Conservation (phyloP, 1,284 basidiomycete species). For the Hymenochaete sp. region DNA sequence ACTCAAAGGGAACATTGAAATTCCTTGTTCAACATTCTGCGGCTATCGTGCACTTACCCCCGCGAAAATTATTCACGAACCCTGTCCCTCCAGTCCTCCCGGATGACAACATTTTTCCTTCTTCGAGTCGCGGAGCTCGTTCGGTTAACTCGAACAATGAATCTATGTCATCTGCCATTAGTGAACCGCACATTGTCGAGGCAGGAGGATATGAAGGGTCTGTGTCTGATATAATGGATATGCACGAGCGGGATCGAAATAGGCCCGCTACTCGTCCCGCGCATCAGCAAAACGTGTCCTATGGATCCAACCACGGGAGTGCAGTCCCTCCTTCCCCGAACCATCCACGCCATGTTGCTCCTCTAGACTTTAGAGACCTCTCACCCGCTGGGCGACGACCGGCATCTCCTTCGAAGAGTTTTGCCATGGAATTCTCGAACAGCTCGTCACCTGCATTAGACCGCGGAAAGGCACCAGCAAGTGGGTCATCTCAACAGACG, state of each 20-base stretch:
- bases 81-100: constrained; percentile 40
- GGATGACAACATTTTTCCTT: constrained; percentile 13
- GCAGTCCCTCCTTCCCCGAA: constrained; percentile 27
- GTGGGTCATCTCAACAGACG: constrained; percentile 6
- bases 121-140: constrained; percentile 42
- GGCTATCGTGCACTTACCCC: constrained; percentile 45
- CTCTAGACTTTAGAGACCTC: constrained; percentile 6
- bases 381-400: constrained; percentile 13
- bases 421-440: constrained; percentile 2
- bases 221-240: constrained; percentile 53
- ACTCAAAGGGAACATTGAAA: constrained; percentile 70
- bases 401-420: constrained; percentile 14
- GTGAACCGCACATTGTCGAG: constrained; percentile 41
- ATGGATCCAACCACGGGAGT: background rate
- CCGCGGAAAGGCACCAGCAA: constrained; percentile 1
- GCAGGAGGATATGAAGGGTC: constrained; percentile 60
- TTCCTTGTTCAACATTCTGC: constrained; percentile 66
- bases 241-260: constrained; percentile 41
- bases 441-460: background rate
- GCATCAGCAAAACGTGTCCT: constrained; percentile 4
- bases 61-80: constrained; percentile 23
- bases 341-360: constrained; percentile 21
- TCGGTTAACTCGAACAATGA: constrained; percentile 48
- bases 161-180: constrained; percentile 62
- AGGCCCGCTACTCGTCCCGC: constrained; percentile 36